Percentiles rank a stretch among this genome's conserved stretches.
These are phyloP conservation scores for Elsinoe arachidis DNA, from an alignment of 2,329 filamentous ascomycete species.

Conservation along the genomic window DNA sequence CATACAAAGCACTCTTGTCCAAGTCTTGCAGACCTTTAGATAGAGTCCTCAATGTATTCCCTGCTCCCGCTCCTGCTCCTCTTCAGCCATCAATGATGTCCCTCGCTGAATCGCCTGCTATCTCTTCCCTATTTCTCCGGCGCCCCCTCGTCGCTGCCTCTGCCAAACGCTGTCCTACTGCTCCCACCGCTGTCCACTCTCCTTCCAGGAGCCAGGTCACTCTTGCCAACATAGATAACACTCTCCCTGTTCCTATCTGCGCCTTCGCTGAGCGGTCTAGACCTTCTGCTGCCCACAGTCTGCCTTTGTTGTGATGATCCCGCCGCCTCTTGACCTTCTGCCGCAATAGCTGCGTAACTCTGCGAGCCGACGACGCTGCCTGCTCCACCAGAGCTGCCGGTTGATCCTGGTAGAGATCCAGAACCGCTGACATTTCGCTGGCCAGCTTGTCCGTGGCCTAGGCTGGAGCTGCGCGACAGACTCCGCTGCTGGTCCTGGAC, in stretches of 20 bases:
- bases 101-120: neutral
- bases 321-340: neutral
- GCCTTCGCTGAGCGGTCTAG: neutral
- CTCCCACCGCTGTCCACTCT: neutral
- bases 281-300: conserved; percentile 1
- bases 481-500: neutral
- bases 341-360: neutral
- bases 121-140: neutral
- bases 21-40: no score
- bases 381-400: neutral
- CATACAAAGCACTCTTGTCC: no score
- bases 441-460: neutral
- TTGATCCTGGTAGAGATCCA: neutral
- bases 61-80: neutral
- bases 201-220: neutral
- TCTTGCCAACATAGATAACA: conserved; percentile 11
- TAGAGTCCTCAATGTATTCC: neutral
- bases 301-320: neutral
- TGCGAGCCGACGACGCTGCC: neutral
- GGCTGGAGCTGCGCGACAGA: neutral
- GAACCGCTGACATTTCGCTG: neutral
- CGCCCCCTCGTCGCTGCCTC: neutral
- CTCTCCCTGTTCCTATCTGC: conserved; percentile 4
- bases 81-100: neutral
- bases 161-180: neutral